Evolutionary conservation across 2,329 filamentous ascomycete genomes (phyloP), one percentile per base, ranked within the genome.

Genomic region (Zymoseptoria brevis): DNA sequence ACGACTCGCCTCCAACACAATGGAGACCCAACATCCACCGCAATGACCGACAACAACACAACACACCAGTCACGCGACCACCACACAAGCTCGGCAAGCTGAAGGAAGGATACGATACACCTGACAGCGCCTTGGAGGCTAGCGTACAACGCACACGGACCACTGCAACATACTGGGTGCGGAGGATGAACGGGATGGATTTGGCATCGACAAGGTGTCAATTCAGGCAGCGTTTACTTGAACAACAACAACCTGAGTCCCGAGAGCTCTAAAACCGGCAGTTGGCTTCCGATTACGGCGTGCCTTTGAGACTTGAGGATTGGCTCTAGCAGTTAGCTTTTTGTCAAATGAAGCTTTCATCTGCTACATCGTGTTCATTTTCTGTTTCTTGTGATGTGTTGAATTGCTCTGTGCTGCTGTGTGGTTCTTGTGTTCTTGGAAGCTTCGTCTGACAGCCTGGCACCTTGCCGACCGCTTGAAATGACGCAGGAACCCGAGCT

Each of bases 1-100:
- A 74, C 77, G 68, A 71, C 74, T 80, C 77, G 76, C 73, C 69
- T 70, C 73, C 60, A 49, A 56, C 56, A 56, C 50, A 54, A 62
- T 56, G 48, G 53, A 60, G 53, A 56, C 62, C 57, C 53, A 62
- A 68, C 63, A 66, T 62, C 65, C 65, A 66, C 67, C 64, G 61
- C 64, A 59, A 66, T 51, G 52, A 61, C 7, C 26, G 26, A 29
- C 26, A 29, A 35, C 53, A 61, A 57, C 35, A 45, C 13, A n/a
- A 45, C 35, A 45, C 35, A 63, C 60, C 61, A 64, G 66, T 67
- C 69, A 71, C 67, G 67, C 69, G 69, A 68, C 67, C 68, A 70
- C 45, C 55, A 62, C 65, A 68, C 56, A 58, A 62, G 64, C 62
- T 63, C 56, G 59, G 66, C 67, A 29, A 29, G 62, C 65, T 71